A percentile compares a stretch with the other conserved stretches of the same genome.
Evolutionary conservation across 345 rosid species (phyloP).

Genomic region (Euphorbia tirucalli): DNA sequence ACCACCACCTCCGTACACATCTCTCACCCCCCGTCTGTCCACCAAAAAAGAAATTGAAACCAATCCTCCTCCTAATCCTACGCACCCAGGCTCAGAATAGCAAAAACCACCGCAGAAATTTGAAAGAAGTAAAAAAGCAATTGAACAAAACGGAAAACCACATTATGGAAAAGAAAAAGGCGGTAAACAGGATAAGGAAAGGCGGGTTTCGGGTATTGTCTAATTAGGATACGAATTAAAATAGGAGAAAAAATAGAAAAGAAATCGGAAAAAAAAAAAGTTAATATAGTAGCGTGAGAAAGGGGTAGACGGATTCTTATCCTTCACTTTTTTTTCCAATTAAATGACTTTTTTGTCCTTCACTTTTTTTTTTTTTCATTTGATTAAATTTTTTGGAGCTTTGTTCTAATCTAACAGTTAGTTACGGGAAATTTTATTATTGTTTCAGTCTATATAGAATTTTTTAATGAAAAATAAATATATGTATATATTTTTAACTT

Average conservation of each 20-base stretch:
- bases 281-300: constrained; percentile 32
- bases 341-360: neutral
- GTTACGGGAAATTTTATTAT: too few relatives aligned
- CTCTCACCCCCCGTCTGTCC: constrained; percentile 17
- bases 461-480: too few relatives aligned
- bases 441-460: too few relatives aligned
- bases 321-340: neutral
- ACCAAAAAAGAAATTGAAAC: too few relatives aligned
- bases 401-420: too few relatives aligned
- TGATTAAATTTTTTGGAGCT: too few relatives aligned
- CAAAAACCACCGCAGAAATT: neutral
- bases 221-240: neutral
- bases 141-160: too few relatives aligned
- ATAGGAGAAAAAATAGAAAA: too few relatives aligned
- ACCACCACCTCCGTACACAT: constrained; percentile 36
- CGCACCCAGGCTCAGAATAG: constrained; percentile 23
- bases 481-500: too few relatives aligned
- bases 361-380: neutral
- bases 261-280: neutral
- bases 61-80: constrained; percentile 9
- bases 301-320: constrained; percentile 39
- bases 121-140: neutral
- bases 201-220: too few relatives aligned
- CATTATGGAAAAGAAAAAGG: neutral
- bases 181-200: constrained; percentile 11